Base-by-base conservation (phyloP, 345 rosid species). In the Reutealis trisperma region DNA sequence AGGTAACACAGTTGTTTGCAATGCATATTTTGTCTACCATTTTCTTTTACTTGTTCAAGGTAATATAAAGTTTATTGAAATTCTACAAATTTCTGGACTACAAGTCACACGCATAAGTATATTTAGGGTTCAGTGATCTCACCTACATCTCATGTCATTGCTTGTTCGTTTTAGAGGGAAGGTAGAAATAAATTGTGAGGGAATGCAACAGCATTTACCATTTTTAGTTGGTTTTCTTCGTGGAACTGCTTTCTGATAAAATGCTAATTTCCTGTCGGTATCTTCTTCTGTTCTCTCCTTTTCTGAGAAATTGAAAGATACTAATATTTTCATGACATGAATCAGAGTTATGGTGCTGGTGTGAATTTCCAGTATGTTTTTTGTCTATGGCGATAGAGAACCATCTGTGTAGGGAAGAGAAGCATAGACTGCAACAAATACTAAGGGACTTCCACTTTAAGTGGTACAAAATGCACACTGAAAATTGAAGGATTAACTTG, bases 1-100 rank as follows among this genome's bases (percentile, higher is more conserved):
- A 87, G 97, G 98, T 92, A 87, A 58, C 67, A 62, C 52, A 70
- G 61, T 80, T 45, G 41, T 59, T 73, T 37, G 30, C 25, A 42
- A 41, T 54, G 32, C 58, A 65, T 69, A 2, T 55, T 65, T 75
- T 52, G 8, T 30, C 54, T 19, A 65, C 22, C 6, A n/a, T 19
- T 67, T 18, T 42, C 47, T 64, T 54, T 60, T 77, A 32, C 16
- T 14, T 63, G 15, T 45, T 44, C 27, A 65, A 75, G 64, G 47
- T 27, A 54, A 68, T 69, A 5, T 45, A 58, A 19, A 2, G 22
- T 25, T n/a, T 60, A 57, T 58, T 34, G 64, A 22, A 19, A 71
- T 45, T 21, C 55, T 22, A 16, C 51, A 45, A 55, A 6, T 65
- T 51, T 71, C 9, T 52, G 24, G 27, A 42, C 32, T 72, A 44